Evolutionary conservation across 2,329 filamentous ascomycete species (phyloP).

Genomic region (Thermomyces lanuginosus): DNA sequence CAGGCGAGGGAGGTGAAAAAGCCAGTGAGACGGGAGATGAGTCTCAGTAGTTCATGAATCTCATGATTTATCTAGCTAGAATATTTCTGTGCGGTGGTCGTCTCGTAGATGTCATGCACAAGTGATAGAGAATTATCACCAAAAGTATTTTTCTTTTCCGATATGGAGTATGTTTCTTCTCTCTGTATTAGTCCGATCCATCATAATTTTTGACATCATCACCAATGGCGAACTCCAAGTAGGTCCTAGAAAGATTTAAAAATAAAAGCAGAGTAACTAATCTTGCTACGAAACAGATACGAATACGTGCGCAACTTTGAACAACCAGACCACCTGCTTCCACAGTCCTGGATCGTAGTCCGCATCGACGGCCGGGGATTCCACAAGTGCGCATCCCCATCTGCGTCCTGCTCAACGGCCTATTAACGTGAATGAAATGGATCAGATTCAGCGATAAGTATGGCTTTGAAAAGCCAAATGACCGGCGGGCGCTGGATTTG

Average conservation of each 20-base stretch:
- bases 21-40: conserved; percentile 30
- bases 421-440: background rate
- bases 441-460: conserved; percentile 42
- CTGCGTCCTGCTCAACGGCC: background rate
- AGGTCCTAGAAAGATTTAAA: conserved; percentile 4
- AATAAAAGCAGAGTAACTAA: background rate
- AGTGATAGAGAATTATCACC: too few relatives aligned
- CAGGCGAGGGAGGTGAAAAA: conserved; percentile 28
- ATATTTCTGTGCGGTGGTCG: conserved; percentile 3
- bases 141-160: too few relatives aligned
- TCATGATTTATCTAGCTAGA: background rate
- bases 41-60: conserved; percentile 6
- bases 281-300: conserved; percentile 41
- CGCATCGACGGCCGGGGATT: conserved; percentile 89
- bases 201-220: too few relatives aligned
- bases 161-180: too few relatives aligned
- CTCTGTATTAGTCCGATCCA: too few relatives aligned
- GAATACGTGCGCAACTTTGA: conserved; percentile 91
- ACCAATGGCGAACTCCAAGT: conserved; percentile 26
- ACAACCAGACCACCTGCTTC: conserved; percentile 60
- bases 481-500: conserved; percentile 66
- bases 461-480: conserved; percentile 81
- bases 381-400: conserved; percentile 54
- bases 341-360: conserved; percentile 90
- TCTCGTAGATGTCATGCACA: conserved; percentile 1